phyloP scores from a whole-genome alignment of 805 yeast genomes.

The Candida khao-thaluensis region DNA sequence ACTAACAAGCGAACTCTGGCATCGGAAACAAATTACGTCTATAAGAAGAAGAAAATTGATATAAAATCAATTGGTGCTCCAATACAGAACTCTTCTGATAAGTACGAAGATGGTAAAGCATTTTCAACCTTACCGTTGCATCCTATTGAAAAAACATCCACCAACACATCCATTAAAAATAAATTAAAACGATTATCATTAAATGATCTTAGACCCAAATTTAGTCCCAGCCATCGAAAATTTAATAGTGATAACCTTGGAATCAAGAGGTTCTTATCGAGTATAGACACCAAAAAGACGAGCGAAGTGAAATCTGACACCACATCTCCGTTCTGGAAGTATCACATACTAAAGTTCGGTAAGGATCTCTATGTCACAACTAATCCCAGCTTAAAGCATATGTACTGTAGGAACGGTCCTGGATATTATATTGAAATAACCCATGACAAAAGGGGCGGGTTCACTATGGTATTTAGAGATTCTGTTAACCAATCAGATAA shows the following conservation, averaged over 20 bases:
- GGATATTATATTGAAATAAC: constrained; percentile 54
- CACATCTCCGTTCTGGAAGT: constrained; percentile 52
- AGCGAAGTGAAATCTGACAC: background rate
- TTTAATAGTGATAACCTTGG: constrained; percentile 9
- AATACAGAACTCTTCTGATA: background rate
- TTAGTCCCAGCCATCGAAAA: constrained; percentile 12
- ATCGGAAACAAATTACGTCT: background rate
- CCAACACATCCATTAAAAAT: constrained; percentile 2
- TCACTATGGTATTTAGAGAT: constrained; percentile 27
- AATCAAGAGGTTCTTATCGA: background rate
- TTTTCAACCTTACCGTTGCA: constrained; percentile 2
- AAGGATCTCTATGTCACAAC: constrained; percentile 62
- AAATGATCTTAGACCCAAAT: constrained; percentile 8
- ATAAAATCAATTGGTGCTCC: constrained; percentile 3
- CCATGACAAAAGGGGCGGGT: constrained; percentile 19
- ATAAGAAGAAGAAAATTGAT: constrained; percentile 4
- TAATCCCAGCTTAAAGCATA: constrained; percentile 61
- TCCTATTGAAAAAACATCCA: constrained; percentile 4
- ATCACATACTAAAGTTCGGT: constrained; percentile 57
- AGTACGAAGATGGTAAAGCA: constrained; percentile 4
- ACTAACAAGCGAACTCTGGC: background rate
- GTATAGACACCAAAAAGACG: background rate
- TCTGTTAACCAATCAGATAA: constrained; percentile 16
- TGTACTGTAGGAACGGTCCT: constrained; percentile 60
- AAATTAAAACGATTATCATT: constrained; percentile 14